A percentile compares a stretch with the other conserved stretches of the same genome.
These are phyloP conservation scores for Cenchrus americanus DNA, from an alignment of 176 grass and related monocot species.

Conservation along the genomic window DNA sequence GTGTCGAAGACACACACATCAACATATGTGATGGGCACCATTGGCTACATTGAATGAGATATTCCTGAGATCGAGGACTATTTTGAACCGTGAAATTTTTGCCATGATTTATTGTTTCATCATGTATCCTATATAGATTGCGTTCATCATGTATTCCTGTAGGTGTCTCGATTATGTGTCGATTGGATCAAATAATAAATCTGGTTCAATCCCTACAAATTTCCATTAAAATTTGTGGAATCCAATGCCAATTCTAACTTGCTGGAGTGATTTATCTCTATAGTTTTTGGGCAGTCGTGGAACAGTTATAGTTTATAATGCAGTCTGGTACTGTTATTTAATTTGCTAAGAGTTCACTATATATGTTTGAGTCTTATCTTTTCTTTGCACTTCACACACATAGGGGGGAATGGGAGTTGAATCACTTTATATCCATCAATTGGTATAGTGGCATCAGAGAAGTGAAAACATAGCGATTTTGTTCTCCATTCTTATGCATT, in stretches of 20 bases:
- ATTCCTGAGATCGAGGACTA: no score
- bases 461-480: no score
- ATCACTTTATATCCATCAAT: neutral
- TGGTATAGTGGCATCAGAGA: no score
- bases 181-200: slow-evolving; percentile 12
- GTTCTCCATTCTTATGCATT: no score
- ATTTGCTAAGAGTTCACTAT: slow-evolving; percentile 13
- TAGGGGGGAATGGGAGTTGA: neutral
- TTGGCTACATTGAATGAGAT: no score
- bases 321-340: neutral
- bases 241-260: neutral
- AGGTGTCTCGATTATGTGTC: slow-evolving; percentile 39
- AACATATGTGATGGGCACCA: no score
- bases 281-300: slow-evolving; percentile 9
- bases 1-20: no score
- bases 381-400: neutral
- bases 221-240: neutral
- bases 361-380: slow-evolving; percentile 21
- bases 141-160: no score
- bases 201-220: neutral
- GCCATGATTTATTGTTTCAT: no score
- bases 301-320: slow-evolving; percentile 12
- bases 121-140: no score
- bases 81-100: no score
- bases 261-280: slow-evolving; percentile 7